phyloP scores from a whole-genome alignment of 2,329 filamentous ascomycete genomes.

The Aureobasidium sp. region DNA sequence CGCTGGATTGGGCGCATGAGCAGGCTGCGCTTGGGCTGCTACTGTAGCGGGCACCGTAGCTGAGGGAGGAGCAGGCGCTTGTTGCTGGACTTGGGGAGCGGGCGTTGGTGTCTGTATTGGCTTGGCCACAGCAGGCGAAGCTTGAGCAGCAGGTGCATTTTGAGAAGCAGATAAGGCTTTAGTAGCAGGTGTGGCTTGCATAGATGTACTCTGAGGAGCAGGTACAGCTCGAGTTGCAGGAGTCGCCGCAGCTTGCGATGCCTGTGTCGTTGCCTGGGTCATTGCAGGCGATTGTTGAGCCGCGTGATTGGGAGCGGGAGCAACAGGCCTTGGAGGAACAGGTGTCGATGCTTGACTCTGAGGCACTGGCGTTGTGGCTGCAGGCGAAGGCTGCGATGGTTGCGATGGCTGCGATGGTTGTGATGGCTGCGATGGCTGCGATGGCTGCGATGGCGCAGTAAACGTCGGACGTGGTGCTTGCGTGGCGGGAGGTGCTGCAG shows the following conservation, averaged over 20 bases:
- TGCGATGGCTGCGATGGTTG: no score
- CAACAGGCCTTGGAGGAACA: neutral
- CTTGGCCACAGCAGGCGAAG: neutral
- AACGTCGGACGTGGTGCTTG: slow-evolving; percentile 11
- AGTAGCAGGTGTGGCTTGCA: neutral
- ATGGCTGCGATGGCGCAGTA: neutral
- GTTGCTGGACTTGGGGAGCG: neutral
- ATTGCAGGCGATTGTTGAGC: slow-evolving; percentile 3
- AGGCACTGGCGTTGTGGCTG: neutral
- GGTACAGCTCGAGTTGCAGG: no score
- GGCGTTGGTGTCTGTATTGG: neutral
- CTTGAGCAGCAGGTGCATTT: neutral
- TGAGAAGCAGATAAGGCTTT: neutral
- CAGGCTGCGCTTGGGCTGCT: neutral
- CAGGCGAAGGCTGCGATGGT: neutral
- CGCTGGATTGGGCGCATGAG: neutral
- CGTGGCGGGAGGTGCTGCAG: neutral
- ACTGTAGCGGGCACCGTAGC: slow-evolving; percentile 1
- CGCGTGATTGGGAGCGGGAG: neutral
- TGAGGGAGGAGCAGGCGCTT: neutral
- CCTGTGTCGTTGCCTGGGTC: neutral
- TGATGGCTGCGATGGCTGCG: no score
- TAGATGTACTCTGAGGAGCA: no score
- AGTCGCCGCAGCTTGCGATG: neutral
- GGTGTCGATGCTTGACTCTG: neutral